Conservation (phyloP, 31 red algal species). For the Odonthalia washingtoniensis region DNA sequence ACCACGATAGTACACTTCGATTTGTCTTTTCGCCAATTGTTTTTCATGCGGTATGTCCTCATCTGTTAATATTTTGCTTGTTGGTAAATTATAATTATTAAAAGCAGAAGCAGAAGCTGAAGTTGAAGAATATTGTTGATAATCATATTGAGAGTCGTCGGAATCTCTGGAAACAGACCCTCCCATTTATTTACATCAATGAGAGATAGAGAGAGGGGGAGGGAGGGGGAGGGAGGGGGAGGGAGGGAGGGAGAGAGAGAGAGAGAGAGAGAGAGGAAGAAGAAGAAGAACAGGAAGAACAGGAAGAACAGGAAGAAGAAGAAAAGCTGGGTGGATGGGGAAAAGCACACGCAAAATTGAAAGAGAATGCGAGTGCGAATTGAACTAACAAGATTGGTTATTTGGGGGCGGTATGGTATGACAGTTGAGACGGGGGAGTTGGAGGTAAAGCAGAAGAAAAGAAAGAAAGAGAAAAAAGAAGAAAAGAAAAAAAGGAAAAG, state of each 20-base stretch:
- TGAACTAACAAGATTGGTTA: not conserved
- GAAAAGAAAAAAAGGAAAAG: not conserved
- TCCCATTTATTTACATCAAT: conserved; percentile 34
- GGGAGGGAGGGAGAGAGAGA: not conserved
- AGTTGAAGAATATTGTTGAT: conserved; percentile 2
- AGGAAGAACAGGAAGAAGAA: not conserved
- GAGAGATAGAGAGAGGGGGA: not conserved
- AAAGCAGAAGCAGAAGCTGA: conserved; percentile 24
- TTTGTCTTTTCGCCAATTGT: conserved; percentile 87
- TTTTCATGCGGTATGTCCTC: conserved; percentile 72
- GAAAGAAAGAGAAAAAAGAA: conserved; percentile 9
- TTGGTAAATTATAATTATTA: not conserved
- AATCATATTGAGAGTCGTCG: not conserved
- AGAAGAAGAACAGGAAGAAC: not conserved
- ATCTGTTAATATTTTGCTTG: conserved; percentile 12
- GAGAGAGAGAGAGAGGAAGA: not conserved
- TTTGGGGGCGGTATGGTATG: no score
- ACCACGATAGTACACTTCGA: conserved; percentile 94
- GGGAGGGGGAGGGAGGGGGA: conserved; percentile 6
- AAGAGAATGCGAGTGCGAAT: not conserved
- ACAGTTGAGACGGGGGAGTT: no score
- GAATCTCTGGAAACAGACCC: conserved; percentile 42
- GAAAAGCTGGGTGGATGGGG: not conserved
- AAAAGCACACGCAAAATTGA: not conserved
- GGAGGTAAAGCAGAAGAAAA: not conserved